A percentile compares a stretch with the other conserved stretches of the same genome.
Evolutionary conservation across 352 stramenopile genomes (phyloP).

Genomic region (Globisporangium irregulare): DNA sequence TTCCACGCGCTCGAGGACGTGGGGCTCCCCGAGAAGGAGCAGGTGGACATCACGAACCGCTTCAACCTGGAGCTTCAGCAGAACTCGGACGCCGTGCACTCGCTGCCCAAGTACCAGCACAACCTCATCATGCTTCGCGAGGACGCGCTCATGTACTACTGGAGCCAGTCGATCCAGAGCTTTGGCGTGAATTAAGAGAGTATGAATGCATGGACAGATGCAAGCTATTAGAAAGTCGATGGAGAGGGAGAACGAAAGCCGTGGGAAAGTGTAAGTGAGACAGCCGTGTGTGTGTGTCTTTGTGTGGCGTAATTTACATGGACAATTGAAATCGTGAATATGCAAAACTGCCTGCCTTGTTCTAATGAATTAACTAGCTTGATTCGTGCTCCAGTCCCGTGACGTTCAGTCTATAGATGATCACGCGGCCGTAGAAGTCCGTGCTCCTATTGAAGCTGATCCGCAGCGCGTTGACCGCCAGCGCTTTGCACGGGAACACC

Average conservation of each 20-base stretch:
- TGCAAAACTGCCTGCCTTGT: neutral
- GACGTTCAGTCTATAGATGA: conserved; percentile 60
- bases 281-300: neutral
- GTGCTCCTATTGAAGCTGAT: conserved; percentile 58
- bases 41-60: conserved; percentile 60
- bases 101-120: conserved; percentile 80
- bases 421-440: conserved; percentile 74
- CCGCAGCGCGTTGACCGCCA: conserved; percentile 34
- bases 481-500: conserved; percentile 26
- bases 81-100: conserved; percentile 70
- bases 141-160: conserved; percentile 86
- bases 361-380: neutral
- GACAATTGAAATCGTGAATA: conserved; percentile 1
- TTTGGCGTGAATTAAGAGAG: conserved; percentile 19
- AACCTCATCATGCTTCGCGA: conserved; percentile 82
- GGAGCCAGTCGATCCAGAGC: conserved; percentile 70
- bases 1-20: conserved; percentile 69
- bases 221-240: neutral
- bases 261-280: neutral
- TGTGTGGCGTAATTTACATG: conserved; percentile 12
- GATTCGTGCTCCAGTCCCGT: conserved; percentile 25
- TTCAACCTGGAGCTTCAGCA: conserved; percentile 60
- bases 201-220: neutral
- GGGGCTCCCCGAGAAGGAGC: conserved; percentile 53
- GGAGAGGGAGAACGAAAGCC: neutral